Evolutionary conservation across 192 early-diverging fungal genomes (phyloP), one percentile per base, ranked within the genome.

Genomic region (Rhizoclosmatium globosum): DNA sequence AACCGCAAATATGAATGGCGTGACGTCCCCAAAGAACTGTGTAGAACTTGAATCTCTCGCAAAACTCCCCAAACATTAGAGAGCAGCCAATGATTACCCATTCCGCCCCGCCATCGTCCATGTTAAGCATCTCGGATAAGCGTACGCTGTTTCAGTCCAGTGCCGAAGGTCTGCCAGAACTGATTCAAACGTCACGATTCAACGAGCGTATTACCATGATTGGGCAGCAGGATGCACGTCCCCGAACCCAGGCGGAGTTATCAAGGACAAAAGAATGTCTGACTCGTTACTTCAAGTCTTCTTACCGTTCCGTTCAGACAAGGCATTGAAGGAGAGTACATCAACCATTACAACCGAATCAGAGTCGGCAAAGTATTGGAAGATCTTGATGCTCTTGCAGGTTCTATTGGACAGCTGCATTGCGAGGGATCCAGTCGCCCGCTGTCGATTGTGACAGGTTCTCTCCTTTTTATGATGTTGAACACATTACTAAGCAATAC

Each of bases 291-390:
- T 92, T 43, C 92, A 95, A 68, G 89, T 92, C 7, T 89, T 88
- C 61, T 81, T 98, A 46, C 93, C 91, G 0, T 95, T 98, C 81
- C 88, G 90, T 75, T 91, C 88, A 71, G 88, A 94, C 47, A 89
- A 92, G 15, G 82, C 85, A 15, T 83, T 96, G 48, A 82, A 91
- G 61, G 94, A 17, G 91, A 94, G 39, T 98, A 98, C 81, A 82
- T 95, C 80, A 93, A 89, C 81, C 82, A 84, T 44, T 87, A 91
- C 68, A 95, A 95, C 65, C 78, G 80, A 13, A 91, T 97, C 48
- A 85, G 90, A 73, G 74, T 94, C 3, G 96, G 94, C 48, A 96
- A 94, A 82, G 87, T 97, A 7, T 83, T 97, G 46, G 95, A 96
- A 80, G 93, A 87, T 67, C 68, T 88, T 39, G 96, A 98, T 82